phyloP scores from a whole-genome alignment of 2,329 filamentous ascomycete genomes.

The Fusarium continuum region DNA sequence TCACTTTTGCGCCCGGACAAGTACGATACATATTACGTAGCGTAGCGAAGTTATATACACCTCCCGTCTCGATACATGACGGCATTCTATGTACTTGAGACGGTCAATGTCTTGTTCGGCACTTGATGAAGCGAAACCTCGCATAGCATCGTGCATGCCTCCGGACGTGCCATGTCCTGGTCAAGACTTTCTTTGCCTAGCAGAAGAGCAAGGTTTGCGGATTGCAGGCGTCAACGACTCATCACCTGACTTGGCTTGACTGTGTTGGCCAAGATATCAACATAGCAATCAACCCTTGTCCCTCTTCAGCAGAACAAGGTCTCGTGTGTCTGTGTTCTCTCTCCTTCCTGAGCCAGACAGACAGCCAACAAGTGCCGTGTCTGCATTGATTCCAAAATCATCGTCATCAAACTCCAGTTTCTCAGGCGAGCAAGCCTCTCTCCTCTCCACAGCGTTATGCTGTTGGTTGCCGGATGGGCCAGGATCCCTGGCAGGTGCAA shows the following conservation, averaged over 20 bases:
- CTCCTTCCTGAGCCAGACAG: too few species aligned
- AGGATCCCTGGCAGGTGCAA: slow-evolving; percentile 10
- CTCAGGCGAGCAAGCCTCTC: slow-evolving; percentile 17
- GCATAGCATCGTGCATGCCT: slow-evolving; percentile 1
- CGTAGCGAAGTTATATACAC: slow-evolving; percentile 11
- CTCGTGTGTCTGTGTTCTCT: too few species aligned
- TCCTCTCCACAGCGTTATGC: background rate
- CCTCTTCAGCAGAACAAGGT: background rate
- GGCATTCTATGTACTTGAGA: slow-evolving; percentile 3
- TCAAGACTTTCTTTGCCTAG: background rate
- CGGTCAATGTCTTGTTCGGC: slow-evolving; percentile 19
- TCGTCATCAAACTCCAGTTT: slow-evolving; percentile 17
- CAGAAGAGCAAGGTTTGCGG: slow-evolving; percentile 21
- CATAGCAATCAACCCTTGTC: background rate
- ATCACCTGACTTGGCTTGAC: slow-evolving; percentile 43
- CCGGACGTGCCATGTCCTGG: background rate
- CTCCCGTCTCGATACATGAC: slow-evolving; percentile 23
- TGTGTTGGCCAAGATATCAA: slow-evolving; percentile 11
- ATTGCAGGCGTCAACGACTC: slow-evolving; percentile 39
- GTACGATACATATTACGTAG: background rate
- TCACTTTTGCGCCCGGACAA: slow-evolving; percentile 31
- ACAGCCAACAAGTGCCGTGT: slow-evolving; percentile 27
- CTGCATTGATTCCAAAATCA: slow-evolving; percentile 14
- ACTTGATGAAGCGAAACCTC: slow-evolving; percentile 20
- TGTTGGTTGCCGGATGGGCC: slow-evolving; percentile 20